Conservation (phyloP, 345 rosid species). For the Excoecaria cochinchinensis region DNA sequence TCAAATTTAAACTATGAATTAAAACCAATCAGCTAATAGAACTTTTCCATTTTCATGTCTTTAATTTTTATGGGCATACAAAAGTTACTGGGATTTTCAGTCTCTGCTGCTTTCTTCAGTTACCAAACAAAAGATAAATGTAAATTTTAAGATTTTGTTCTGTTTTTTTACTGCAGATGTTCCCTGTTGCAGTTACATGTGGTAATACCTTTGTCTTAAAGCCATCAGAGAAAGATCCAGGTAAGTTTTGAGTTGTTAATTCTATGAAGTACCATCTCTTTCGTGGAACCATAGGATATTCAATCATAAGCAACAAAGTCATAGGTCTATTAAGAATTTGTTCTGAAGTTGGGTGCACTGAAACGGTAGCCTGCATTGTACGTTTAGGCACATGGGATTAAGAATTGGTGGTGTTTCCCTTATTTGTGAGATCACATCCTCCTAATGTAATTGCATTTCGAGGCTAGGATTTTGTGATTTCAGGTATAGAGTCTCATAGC, state of each 20-base stretch:
- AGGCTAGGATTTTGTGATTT: neutral
- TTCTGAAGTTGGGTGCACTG: neutral
- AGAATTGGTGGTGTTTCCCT: neutral
- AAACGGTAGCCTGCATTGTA: neutral
- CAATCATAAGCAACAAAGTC: neutral
- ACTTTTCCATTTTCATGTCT: neutral
- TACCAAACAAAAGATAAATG: neutral
- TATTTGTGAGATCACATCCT: neutral
- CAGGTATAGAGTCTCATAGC: neutral
- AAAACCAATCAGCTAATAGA: neutral
- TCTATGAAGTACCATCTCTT: neutral
- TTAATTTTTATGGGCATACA: neutral
- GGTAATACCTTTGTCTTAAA: conserved; percentile 90
- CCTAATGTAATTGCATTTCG: neutral
- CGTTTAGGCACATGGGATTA: neutral
- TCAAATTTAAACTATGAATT: conserved; percentile 8
- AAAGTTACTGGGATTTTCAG: neutral
- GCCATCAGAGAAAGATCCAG: conserved; percentile 99
- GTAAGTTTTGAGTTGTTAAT: conserved; percentile 35
- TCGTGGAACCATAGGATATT: neutral
- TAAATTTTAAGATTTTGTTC: neutral
- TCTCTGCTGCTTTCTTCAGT: neutral
- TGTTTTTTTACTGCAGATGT: conserved; percentile 68
- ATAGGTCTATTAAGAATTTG: neutral
- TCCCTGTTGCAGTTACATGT: conserved; percentile 88